These are phyloP conservation scores for Leishmania amazonensis DNA, from an alignment of 208 protist genomes.

Conservation along the genomic window DNA sequence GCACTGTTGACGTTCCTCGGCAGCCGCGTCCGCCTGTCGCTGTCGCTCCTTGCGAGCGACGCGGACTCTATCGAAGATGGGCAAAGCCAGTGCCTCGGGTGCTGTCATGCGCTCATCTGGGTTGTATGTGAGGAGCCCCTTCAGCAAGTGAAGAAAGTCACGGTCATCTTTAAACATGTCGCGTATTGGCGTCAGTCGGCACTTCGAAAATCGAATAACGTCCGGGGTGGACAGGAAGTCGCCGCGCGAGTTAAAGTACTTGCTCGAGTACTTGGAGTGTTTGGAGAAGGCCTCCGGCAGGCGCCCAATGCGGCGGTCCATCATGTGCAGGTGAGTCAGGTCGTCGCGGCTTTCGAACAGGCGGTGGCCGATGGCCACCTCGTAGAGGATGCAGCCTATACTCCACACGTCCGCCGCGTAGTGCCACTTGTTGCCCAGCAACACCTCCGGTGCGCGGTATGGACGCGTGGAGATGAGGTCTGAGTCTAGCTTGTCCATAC, in stretches of 20 bases:
- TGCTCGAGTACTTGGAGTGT: conserved; percentile 43
- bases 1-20: conserved; percentile 9
- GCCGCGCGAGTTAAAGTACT: conserved; percentile 61
- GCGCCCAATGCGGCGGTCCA: conserved; percentile 66
- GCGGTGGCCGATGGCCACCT: conserved; percentile 89
- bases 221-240: conserved; percentile 50
- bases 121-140: conserved; percentile 68
- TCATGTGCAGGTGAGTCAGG: conserved; percentile 80
- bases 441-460: conserved; percentile 92
- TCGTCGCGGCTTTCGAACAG: conserved; percentile 92
- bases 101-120: conserved; percentile 72
- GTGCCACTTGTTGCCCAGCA: conserved; percentile 88
- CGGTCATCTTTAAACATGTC: conserved; percentile 59
- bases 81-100: conserved; percentile 61
- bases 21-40: conserved; percentile 5
- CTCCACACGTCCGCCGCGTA: conserved; percentile 95
- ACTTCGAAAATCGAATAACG: conserved; percentile 38
- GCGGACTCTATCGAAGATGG: conserved; percentile 50
- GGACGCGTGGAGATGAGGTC: conserved; percentile 91
- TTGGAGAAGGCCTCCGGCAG: conserved; percentile 58
- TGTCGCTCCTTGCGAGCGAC: conserved; percentile 2
- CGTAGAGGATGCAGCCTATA: conserved; percentile 93
- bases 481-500: conserved; percentile 65
- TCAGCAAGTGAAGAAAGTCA: conserved; percentile 64
- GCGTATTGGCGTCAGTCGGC: conserved; percentile 37